Conservation (phyloP, 73 alveolate species). For the Paraurostyla sp. region DNA sequence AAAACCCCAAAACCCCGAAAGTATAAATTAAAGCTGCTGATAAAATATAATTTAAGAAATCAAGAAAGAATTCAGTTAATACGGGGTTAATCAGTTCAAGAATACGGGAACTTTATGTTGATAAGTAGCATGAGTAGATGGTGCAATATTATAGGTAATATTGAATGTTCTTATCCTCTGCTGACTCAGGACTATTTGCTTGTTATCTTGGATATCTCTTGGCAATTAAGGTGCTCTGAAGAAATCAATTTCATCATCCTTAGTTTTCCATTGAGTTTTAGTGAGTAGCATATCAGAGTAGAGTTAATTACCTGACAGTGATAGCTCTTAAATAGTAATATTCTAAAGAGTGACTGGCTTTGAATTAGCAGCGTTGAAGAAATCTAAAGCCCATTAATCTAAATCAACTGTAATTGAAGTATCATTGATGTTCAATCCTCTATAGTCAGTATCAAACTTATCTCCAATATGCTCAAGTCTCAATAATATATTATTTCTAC, state of each 20-base stretch:
- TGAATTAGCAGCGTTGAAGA: background rate
- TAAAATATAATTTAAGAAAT: too few relatives aligned
- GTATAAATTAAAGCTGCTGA: too few relatives aligned
- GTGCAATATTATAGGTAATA: background rate
- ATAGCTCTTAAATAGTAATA: conserved; percentile 10
- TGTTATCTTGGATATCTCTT: background rate
- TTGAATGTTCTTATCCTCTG: conserved; percentile 28
- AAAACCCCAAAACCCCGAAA: too few relatives aligned
- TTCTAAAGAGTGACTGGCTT: background rate
- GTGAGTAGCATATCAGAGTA: conserved; percentile 55
- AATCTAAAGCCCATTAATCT: background rate
- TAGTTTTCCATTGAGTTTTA: conserved; percentile 57
- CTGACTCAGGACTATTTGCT: background rate
- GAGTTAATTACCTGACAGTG: conserved; percentile 57
- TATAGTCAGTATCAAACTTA: conserved; percentile 46
- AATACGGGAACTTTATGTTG: too few relatives aligned
- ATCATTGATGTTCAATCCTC: background rate
- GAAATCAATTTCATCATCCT: background rate
- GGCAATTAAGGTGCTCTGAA: conserved; percentile 2
- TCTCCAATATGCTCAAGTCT: conserved; percentile 65
- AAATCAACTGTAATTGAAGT: conserved; percentile 22
- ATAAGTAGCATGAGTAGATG: too few relatives aligned
- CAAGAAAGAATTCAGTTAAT: too few relatives aligned
- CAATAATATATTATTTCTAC: conserved; percentile 41
- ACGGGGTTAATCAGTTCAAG: too few relatives aligned